Conservation (phyloP, 352 stramenopile species). For the Phytophthora cryptogea region DNA sequence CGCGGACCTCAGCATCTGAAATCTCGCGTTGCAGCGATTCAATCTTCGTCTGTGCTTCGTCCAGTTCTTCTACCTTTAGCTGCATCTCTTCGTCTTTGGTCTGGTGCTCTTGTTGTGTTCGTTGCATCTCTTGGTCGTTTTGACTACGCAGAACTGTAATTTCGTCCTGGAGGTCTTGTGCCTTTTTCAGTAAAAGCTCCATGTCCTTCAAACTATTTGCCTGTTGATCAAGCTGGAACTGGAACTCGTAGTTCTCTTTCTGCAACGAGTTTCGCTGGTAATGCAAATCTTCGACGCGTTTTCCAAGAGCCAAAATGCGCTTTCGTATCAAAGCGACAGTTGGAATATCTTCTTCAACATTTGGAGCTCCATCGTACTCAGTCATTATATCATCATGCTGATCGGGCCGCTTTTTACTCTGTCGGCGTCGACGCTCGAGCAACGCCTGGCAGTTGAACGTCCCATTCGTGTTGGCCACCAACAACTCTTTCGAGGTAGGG, state of each 20-base stretch:
- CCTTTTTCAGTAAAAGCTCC: conserved; percentile 37
- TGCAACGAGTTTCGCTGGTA: conserved; percentile 74
- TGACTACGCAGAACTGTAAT: conserved; percentile 35
- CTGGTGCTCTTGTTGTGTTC: conserved; percentile 23
- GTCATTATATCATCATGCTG: conserved; percentile 22
- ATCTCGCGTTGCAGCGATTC: conserved; percentile 25
- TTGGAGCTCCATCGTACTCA: conserved; percentile 24
- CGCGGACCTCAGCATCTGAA: conserved; percentile 16
- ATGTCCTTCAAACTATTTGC: conserved; percentile 52
- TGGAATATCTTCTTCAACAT: conserved; percentile 24
- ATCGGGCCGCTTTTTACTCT: conserved; percentile 13
- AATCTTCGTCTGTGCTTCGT: conserved; percentile 31
- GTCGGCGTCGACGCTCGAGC: conserved; percentile 40
- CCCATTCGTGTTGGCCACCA: conserved; percentile 48
- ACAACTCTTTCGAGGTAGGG: conserved; percentile 37
- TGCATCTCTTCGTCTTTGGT: conserved; percentile 33
- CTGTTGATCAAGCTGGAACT: conserved; percentile 69
- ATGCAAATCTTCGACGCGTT: conserved; percentile 70
- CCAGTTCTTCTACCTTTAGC: conserved; percentile 38
- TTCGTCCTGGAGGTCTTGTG: conserved; percentile 47
- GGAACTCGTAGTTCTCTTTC: conserved; percentile 78
- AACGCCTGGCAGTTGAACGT: conserved; percentile 58
- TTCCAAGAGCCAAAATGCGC: conserved; percentile 61
- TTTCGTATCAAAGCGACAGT: conserved; percentile 54
- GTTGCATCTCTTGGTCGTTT: conserved; percentile 21